Conservation (phyloP, 192 early-diverging fungal species). For the Entomortierella chlamydospora region DNA sequence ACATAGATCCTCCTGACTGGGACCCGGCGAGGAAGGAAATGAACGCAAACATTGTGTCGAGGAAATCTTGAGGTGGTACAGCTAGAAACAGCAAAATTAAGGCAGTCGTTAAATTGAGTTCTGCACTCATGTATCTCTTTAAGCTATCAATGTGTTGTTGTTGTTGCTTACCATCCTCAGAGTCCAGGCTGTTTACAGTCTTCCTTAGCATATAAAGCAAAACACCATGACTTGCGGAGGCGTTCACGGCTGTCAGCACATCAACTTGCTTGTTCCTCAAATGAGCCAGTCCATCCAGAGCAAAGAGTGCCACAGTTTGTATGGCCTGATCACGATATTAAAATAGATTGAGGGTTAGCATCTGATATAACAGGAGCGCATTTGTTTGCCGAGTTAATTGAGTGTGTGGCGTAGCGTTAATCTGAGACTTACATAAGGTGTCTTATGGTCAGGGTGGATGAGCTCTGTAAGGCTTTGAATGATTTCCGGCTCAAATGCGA, state of each 20-base stretch:
- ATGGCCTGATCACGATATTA: slow-evolving; percentile 59
- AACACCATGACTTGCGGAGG: slow-evolving; percentile 92
- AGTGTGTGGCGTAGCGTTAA: too few relatives aligned
- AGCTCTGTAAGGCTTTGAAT: slow-evolving; percentile 81
- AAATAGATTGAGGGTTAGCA: not conserved
- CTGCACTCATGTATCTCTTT: not conserved
- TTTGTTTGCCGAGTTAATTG: too few relatives aligned
- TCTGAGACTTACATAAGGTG: slow-evolving; percentile 64
- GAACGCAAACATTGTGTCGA: slow-evolving; percentile 86
- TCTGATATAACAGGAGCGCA: not conserved
- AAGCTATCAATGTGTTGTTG: not conserved
- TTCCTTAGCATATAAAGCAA: slow-evolving; percentile 85
- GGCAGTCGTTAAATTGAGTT: too few relatives aligned
- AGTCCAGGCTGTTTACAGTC: slow-evolving; percentile 67
- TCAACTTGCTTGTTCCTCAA: slow-evolving; percentile 81
- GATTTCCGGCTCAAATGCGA: slow-evolving; percentile 91
- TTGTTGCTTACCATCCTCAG: slow-evolving; percentile 29
- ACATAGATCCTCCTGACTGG: slow-evolving; percentile 86
- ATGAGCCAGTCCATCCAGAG: slow-evolving; percentile 86
- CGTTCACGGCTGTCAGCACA: slow-evolving; percentile 88
- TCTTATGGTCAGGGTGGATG: slow-evolving; percentile 73
- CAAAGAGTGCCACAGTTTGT: slow-evolving; percentile 84
- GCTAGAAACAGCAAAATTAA: slow-evolving; percentile 21
- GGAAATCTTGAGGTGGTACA: slow-evolving; percentile 72
- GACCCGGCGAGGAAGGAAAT: slow-evolving; percentile 79